phyloP scores from a whole-genome alignment of 371 early-diverging fungal genomes.

The Batrachochytrium dendrobatidis region DNA sequence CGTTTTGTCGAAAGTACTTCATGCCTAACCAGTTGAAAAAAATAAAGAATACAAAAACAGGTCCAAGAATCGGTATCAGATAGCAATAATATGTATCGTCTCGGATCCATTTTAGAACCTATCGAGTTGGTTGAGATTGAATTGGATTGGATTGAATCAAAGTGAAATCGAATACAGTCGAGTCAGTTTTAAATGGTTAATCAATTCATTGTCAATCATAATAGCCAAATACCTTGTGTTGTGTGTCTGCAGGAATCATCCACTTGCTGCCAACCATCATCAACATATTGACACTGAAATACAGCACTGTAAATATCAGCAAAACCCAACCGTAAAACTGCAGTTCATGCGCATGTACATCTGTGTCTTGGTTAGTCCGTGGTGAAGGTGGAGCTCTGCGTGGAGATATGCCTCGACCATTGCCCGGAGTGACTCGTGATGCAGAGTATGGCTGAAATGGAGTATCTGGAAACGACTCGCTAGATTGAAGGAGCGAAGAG shows the following conservation, averaged over 20 bases:
- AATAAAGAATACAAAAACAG: conserved; percentile 70
- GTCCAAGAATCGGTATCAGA: conserved; percentile 71
- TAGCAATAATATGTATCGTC: conserved; percentile 74
- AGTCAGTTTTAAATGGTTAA: not conserved
- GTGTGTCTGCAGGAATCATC: not conserved
- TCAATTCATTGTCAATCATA: too few relatives aligned
- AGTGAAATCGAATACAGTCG: not conserved
- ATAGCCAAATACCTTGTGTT: not conserved
- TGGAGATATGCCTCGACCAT: not conserved
- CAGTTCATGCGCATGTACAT: not conserved
- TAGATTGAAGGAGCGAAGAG: conserved; percentile 1
- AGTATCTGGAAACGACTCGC: not conserved
- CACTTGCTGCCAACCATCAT: not conserved
- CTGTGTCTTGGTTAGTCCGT: conserved; percentile 6
- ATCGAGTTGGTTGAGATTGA: not conserved
- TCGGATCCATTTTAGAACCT: not conserved
- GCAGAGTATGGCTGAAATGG: not conserved
- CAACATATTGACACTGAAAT: not conserved
- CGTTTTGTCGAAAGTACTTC: conserved; percentile 80
- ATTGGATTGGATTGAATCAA: not conserved
- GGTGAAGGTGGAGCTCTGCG: not conserved
- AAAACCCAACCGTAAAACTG: not conserved
- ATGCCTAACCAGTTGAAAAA: conserved; percentile 93
- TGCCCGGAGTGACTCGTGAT: not conserved
- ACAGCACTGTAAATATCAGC: not conserved